phyloP scores from a whole-genome alignment of 2,329 filamentous ascomycete species.

The Coccinonectria pachysandricola region DNA sequence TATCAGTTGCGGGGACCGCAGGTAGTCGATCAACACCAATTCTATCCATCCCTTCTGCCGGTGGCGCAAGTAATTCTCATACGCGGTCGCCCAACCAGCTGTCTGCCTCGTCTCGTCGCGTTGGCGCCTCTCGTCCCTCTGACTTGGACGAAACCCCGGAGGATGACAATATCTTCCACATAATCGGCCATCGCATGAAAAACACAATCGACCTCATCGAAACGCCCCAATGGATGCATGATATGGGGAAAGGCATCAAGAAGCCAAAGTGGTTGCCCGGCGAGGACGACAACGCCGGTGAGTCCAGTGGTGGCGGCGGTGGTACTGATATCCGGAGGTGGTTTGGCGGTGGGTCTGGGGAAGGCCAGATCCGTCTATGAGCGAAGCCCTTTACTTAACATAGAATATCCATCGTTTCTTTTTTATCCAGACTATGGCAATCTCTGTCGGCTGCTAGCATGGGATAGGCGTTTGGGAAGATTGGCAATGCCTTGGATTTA shows the following conservation, averaged over 20 bases:
- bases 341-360: conserved; percentile 40
- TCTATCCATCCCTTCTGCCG: conserved; percentile 35
- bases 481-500: too few species aligned
- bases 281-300: conserved; percentile 32
- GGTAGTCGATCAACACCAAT: conserved; percentile 32
- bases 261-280: conserved; percentile 74
- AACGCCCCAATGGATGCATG: conserved; percentile 71
- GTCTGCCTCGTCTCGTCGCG: too few species aligned
- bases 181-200: conserved; percentile 73
- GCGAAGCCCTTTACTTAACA: too few species aligned
- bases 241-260: conserved; percentile 58
- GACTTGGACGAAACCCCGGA: conserved; percentile 47
- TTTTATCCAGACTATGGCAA: too few species aligned
- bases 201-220: conserved; percentile 86
- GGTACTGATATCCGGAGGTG: conserved; percentile 40
- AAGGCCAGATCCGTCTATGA: conserved; percentile 23
- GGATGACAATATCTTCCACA: conserved; percentile 74
- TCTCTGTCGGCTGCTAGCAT: too few species aligned
- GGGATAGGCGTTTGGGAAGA: too few species aligned
- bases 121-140: conserved; percentile 15
- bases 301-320: conserved; percentile 16
- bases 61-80: conserved; percentile 24
- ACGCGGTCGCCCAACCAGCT: conserved; percentile 29
- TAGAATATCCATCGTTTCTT: too few species aligned
- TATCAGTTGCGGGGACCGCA: conserved; percentile 16